Base-by-base conservation (phyloP, 176 grass and related monocot genomes). In the Eleusine indica region DNA sequence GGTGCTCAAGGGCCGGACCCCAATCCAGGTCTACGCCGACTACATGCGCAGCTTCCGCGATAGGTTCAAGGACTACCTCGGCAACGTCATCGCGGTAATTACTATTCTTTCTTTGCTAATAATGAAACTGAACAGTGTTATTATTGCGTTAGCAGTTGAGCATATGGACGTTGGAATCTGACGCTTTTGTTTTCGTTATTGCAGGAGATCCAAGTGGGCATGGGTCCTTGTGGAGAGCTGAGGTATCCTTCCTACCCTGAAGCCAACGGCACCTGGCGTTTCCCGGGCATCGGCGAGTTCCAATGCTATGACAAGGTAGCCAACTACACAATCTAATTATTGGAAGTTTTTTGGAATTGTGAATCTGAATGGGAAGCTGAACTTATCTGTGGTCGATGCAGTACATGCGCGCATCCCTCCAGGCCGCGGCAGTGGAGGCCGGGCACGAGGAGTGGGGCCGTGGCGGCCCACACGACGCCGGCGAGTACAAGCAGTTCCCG, bases 191-290 rank as follows among this genome's bases (percentile, higher is more conserved):
- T 79, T 70, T 68, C 21, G 5, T 25, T 64, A 11, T 71, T 87
- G 37, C 91, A 94, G 94, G 96, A 99, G 83, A 85, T 99, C 76
- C 96, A 99, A 88, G 93, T 99, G 17, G 96, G 96, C 15, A 71
- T 99, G 93, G 96, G 96, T 6, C 96, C 96, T 49, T 96, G 96
- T 51, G 96, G 96, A n/a, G 96, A 99, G 80, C 83, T 96, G 12
- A 92, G 96, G 74, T 99, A 99, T 78, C 93, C 96, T 68, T 96
- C 96, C 1, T 99, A 99, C 75, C 96, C 93, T 9, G 93, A 99
- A 89, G 94, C 87, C 91, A 91, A 99, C 21, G 96, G 93, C 18
- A 99, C 91, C 2, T 99, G 96, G 96, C 83, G 85, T 67, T 99
- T 99, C 75, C 93, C 96, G 0, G 96, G 96, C 72, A 99, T 99